Evolutionary conservation across 805 yeast genomes (phyloP).

Genomic region (Hyphopichia homilentoma): DNA sequence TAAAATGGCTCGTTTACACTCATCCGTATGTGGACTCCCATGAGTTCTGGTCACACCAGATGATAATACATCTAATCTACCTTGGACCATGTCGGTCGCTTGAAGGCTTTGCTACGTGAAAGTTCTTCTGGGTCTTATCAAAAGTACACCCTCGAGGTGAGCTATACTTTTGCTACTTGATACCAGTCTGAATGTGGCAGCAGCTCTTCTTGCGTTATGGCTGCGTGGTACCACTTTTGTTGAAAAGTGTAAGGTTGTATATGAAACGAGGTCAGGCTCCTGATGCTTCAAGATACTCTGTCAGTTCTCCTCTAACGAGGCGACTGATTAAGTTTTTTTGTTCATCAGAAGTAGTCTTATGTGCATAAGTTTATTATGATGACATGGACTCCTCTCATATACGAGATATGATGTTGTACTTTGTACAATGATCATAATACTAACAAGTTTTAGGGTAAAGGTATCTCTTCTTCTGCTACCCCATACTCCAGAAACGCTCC

Average conservation of each 20-base stretch:
- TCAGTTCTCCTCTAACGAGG: no score
- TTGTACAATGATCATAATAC: slow-evolving; percentile 19
- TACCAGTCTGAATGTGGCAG: no score
- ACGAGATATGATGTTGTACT: no score
- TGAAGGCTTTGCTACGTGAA: no score
- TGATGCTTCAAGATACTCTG: not conserved
- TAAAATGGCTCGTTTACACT: slow-evolving; percentile 99
- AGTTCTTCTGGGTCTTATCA: slow-evolving; percentile 29
- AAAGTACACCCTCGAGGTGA: no score
- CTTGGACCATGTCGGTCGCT: slow-evolving; percentile 9
- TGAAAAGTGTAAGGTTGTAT: slow-evolving; percentile 19
- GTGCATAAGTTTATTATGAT: no score
- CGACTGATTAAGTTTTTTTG: no score
- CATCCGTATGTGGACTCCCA: slow-evolving; percentile 89
- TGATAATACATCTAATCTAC: no score
- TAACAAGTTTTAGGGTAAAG: slow-evolving; percentile 81
- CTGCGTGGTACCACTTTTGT: slow-evolving; percentile 55
- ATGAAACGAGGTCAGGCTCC: slow-evolving; percentile 13
- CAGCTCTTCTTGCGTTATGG: slow-evolving; percentile 7
- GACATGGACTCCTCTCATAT: no score
- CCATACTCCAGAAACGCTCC: slow-evolving; percentile 99
- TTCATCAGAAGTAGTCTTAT: no score
- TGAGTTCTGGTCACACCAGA: no score
- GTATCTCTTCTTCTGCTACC: slow-evolving; percentile 97
- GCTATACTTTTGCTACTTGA: slow-evolving; percentile 22